These are phyloP conservation scores for Termitomyces sp. DNA, from an alignment of 768 basidiomycete species.

Conservation along the genomic window DNA sequence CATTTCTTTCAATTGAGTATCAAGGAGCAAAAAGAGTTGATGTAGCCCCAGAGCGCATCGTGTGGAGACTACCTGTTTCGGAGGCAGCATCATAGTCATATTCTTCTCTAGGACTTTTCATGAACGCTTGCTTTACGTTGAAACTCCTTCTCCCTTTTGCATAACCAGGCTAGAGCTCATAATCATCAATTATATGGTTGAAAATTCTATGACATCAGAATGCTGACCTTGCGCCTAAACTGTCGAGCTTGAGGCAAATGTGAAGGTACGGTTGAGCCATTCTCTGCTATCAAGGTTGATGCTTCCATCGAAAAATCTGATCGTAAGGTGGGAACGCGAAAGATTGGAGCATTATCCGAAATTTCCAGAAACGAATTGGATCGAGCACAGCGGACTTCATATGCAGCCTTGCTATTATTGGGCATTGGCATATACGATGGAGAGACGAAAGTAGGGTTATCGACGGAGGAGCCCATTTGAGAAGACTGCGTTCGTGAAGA, in stretches of 20 bases:
- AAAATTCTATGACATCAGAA: not conserved
- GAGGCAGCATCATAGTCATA: not conserved
- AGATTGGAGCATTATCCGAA: not conserved
- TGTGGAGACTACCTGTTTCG: no score
- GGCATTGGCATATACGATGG: no score
- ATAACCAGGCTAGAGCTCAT: not conserved
- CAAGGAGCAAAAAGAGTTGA: not conserved
- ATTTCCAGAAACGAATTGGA: no score
- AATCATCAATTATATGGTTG: not conserved
- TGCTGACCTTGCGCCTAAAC: not conserved
- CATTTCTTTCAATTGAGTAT: not conserved
- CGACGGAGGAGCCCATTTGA: not conserved
- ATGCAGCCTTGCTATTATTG: not conserved
- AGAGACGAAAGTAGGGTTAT: not conserved
- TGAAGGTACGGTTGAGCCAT: not conserved
- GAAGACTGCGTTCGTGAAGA: no score
- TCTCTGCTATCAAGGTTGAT: not conserved
- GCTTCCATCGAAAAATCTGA: not conserved
- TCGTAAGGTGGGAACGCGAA: not conserved
- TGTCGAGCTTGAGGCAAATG: not conserved
- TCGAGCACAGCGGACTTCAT: not conserved
- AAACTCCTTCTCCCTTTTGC: not conserved
- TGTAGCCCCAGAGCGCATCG: not conserved
- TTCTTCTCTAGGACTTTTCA: not conserved
- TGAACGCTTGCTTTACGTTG: not conserved